These are phyloP conservation scores for Boletus rex-veris DNA, from an alignment of 768 basidiomycete species.

Conservation along the genomic window DNA sequence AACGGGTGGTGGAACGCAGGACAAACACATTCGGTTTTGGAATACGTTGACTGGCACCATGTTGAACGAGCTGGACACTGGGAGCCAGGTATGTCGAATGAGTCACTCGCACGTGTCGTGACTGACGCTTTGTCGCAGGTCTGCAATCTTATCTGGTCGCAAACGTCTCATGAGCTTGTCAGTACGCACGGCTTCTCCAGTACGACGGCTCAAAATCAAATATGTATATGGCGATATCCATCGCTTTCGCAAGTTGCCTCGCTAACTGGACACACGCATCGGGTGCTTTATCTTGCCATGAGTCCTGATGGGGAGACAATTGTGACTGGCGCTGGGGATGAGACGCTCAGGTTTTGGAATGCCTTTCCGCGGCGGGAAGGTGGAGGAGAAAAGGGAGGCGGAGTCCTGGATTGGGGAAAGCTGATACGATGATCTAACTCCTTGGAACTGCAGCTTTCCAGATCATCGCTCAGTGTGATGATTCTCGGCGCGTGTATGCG, in stretches of 20 bases:
- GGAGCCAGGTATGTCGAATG: conserved; percentile 68
- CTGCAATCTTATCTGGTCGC: conserved; percentile 95
- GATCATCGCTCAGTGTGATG: neutral
- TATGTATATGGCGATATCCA: conserved; percentile 94
- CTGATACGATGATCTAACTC: conserved; percentile 43
- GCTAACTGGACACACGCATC: conserved; percentile 89
- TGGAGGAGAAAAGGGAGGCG: conserved; percentile 36
- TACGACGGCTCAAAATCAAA: conserved; percentile 92
- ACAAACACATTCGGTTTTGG: conserved; percentile 98
- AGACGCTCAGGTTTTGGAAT: conserved; percentile 97
- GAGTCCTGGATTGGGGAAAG: conserved; percentile 44
- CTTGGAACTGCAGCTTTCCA: neutral
- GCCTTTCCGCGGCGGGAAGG: conserved; percentile 81
- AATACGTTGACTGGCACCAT: conserved; percentile 84
- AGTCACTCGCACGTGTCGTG: neutral
- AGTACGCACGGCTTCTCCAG: conserved; percentile 97
- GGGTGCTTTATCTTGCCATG: conserved; percentile 97
- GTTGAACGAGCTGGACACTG: conserved; percentile 88
- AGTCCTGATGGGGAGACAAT: conserved; percentile 97
- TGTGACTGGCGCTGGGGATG: conserved; percentile 96
- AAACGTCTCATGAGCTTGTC: conserved; percentile 94
- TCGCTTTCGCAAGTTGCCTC: conserved; percentile 92
- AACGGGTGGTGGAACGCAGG: conserved; percentile 97
- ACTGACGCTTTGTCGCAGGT: conserved; percentile 51
- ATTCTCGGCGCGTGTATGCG: conserved; percentile 7